These are phyloP conservation scores for Amanita rubescens DNA, from an alignment of 768 basidiomycete genomes.

Conservation along the genomic window DNA sequence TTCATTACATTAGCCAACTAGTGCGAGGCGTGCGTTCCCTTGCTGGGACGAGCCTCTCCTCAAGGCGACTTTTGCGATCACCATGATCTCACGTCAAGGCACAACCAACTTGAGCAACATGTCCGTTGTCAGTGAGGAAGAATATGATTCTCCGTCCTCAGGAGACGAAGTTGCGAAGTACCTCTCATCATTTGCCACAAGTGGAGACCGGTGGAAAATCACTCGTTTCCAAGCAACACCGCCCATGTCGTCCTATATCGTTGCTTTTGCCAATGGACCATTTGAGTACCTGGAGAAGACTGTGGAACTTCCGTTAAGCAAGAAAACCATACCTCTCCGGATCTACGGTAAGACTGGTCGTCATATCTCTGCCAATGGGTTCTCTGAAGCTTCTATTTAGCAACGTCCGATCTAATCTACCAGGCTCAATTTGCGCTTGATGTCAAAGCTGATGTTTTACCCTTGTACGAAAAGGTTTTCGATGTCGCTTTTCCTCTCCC, in stretches of 20 bases:
- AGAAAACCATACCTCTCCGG: conserved; percentile 73
- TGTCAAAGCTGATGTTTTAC: conserved; percentile 73
- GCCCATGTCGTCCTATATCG: conserved; percentile 83
- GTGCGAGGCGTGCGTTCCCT: conserved; percentile 75
- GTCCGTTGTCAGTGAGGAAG: conserved; percentile 59
- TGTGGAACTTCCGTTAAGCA: conserved; percentile 73
- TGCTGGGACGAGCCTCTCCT: conserved; percentile 92
- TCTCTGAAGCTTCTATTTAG: conserved; percentile 25
- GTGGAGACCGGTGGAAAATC: conserved; percentile 62
- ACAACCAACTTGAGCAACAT: conserved; percentile 85
- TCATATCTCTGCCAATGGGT: neutral
- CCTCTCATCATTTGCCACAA: conserved; percentile 31
- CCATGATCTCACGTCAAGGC: conserved; percentile 69
- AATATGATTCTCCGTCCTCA: conserved; percentile 20
- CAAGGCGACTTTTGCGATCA: conserved; percentile 76
- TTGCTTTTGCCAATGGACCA: conserved; percentile 78
- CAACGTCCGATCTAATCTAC: conserved; percentile 74
- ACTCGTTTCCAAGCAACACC: conserved; percentile 79
- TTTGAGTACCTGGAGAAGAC: conserved; percentile 70
- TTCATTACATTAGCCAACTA: conserved; percentile 54
- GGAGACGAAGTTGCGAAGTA: conserved; percentile 29
- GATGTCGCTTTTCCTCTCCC: conserved; percentile 89
- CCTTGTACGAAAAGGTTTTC: conserved; percentile 89
- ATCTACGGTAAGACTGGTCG: conserved; percentile 58
- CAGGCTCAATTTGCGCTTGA: conserved; percentile 86